A percentile compares a stretch with the other conserved stretches of the same genome.
These are phyloP conservation scores for Cladosporium sp. DNA, from an alignment of 2,329 filamentous ascomycete genomes.

Conservation along the genomic window DNA sequence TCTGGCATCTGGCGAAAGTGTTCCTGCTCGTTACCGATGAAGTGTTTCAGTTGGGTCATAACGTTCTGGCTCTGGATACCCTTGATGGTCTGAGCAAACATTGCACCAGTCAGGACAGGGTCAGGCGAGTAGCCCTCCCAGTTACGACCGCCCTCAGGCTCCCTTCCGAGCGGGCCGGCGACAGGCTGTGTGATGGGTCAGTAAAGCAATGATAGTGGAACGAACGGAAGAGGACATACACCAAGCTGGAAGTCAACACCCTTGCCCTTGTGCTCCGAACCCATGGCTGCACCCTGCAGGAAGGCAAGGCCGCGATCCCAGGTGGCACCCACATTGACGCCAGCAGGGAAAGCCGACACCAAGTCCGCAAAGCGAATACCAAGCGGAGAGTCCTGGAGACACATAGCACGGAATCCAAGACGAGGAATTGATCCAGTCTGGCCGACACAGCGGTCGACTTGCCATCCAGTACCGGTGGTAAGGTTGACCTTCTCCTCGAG, in stretches of 20 bases:
- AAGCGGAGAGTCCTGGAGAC: conserved; percentile 79
- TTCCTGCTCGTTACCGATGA: conserved; percentile 61
- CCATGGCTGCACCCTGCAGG: conserved; percentile 66
- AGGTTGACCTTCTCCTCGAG: conserved; percentile 33
- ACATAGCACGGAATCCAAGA: conserved; percentile 66
- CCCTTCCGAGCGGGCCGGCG: conserved; percentile 66
- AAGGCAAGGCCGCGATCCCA: conserved; percentile 63
- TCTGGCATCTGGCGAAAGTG: conserved; percentile 35
- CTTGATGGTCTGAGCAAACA: conserved; percentile 37
- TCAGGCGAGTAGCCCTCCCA: conserved; percentile 56
- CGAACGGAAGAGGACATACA: conserved; percentile 36
- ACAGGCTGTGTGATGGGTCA: conserved; percentile 57
- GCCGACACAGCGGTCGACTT: conserved; percentile 70
- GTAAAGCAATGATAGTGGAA: conserved; percentile 39
- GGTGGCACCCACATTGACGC: conserved; percentile 31
- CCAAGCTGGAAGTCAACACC: conserved; percentile 42
- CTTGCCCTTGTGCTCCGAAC: conserved; percentile 62
- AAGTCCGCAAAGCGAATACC: conserved; percentile 70
- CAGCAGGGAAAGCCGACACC: conserved; percentile 32
- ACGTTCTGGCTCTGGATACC: conserved; percentile 41
- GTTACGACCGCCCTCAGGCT: conserved; percentile 64
- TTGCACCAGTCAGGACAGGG: conserved; percentile 41
- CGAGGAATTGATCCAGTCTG: conserved; percentile 68
- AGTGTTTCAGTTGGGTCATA: conserved; percentile 47
- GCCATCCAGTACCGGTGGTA: conserved; percentile 47